Percentiles rank a stretch among this genome's conserved stretches.
These are phyloP conservation scores for Vigna mungo DNA, from an alignment of 306 rosid species.

Conservation along the genomic window DNA sequence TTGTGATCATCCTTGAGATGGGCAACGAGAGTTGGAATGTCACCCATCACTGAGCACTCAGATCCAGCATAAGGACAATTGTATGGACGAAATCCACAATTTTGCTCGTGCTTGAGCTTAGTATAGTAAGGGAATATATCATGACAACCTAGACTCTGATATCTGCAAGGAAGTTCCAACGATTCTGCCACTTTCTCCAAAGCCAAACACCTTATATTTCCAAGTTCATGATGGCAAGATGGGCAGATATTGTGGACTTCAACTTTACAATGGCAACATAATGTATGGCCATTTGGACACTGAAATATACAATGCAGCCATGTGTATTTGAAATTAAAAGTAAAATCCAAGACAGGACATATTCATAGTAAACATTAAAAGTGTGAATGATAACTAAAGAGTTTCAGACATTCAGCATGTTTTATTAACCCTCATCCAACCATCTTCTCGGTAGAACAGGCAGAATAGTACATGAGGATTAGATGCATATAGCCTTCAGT, in stretches of 20 bases:
- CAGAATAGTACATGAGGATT: not conserved
- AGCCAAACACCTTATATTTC: constrained; percentile 92
- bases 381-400: not conserved
- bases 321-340: constrained; percentile 41
- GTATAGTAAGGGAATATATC: constrained; percentile 81
- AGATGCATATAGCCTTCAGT: not conserved
- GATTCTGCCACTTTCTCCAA: constrained; percentile 94
- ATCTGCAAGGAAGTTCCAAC: constrained; percentile 86
- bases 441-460: not conserved
- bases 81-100: constrained; percentile 84
- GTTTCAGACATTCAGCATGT: constrained; percentile 22
- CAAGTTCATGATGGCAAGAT: constrained; percentile 82
- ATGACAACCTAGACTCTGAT: constrained; percentile 82
- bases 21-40: constrained; percentile 73
- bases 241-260: constrained; percentile 89
- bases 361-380: constrained; percentile 28
- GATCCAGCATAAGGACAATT: constrained; percentile 94
- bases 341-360: constrained; percentile 7
- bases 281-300: constrained; percentile 99
- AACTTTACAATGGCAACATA: constrained; percentile 82
- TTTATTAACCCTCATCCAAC: constrained; percentile 22
- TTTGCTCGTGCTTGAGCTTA: constrained; percentile 85
- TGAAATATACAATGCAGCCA: constrained; percentile 49
- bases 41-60: constrained; percentile 84
- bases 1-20: constrained; percentile 92